These are phyloP conservation scores for Pecoramyces ruminantium DNA, from an alignment of 192 early-diverging fungal genomes.

Conservation along the genomic window DNA sequence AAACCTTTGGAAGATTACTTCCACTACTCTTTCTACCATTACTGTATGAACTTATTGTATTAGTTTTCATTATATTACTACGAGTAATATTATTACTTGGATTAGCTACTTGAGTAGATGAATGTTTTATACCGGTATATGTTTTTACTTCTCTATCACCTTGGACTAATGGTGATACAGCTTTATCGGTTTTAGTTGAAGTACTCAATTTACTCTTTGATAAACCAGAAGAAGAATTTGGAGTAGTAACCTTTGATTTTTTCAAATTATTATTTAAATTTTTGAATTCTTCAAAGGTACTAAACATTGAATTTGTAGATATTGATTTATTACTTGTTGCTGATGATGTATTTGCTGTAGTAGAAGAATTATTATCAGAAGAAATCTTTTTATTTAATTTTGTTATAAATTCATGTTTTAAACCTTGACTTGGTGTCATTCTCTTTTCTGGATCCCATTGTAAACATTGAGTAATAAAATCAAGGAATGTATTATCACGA, in stretches of 20 bases:
- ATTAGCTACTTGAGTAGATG: too few relatives aligned
- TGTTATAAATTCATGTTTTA: constrained; percentile 69
- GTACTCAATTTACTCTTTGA: too few relatives aligned
- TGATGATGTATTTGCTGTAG: too few relatives aligned
- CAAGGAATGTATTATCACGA: constrained; percentile 59
- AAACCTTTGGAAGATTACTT: background rate
- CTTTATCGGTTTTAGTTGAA: too few relatives aligned
- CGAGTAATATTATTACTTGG: background rate
- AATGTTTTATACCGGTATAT: too few relatives aligned
- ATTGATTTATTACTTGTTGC: background rate
- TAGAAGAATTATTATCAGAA: background rate
- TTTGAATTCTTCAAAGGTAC: background rate
- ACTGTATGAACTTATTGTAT: background rate
- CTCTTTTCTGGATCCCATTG: constrained; percentile 79
- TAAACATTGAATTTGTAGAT: background rate
- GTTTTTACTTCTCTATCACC: too few relatives aligned
- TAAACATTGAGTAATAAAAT: constrained; percentile 70
- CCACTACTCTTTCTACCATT: background rate
- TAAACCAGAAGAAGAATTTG: background rate
- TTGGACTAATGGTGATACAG: too few relatives aligned
- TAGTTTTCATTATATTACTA: background rate
- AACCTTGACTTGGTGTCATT: constrained; percentile 69
- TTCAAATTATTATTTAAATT: background rate
- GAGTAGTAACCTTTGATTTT: background rate
- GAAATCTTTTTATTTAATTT: constrained; percentile 11